A percentile compares a stretch with the other conserved stretches of the same genome.
phyloP scores from a whole-genome alignment of 2,329 filamentous ascomycete genomes.

The Cordyceps tenuipes region DNA sequence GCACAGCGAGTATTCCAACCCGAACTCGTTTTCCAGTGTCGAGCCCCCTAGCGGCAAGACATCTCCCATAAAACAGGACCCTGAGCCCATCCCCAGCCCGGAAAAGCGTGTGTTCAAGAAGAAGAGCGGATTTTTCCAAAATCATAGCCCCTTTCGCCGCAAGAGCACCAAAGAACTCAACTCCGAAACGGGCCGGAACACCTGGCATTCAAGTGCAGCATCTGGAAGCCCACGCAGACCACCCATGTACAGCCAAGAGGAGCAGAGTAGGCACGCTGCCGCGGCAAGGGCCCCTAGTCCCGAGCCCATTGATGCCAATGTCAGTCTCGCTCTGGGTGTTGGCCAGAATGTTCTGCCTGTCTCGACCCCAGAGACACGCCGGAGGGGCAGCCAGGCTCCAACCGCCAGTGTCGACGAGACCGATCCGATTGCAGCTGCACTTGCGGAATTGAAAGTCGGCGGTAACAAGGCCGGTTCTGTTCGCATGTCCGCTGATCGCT shows the following conservation, averaged over 20 bases:
- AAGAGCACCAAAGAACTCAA: conserved; percentile 74
- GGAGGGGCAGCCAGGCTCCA: conserved; percentile 20
- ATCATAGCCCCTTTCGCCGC: conserved; percentile 82
- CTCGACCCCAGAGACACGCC: conserved; percentile 61
- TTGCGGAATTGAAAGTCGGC: conserved; percentile 83
- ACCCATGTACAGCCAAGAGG: conserved; percentile 31
- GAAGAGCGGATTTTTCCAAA: conserved; percentile 85
- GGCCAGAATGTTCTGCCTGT: conserved; percentile 96
- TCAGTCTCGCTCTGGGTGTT: conserved; percentile 86
- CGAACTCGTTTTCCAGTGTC: conserved; percentile 79
- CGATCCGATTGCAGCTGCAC: conserved; percentile 85
- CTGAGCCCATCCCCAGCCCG: conserved; percentile 38
- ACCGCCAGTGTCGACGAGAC: conserved; percentile 47
- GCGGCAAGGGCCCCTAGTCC: conserved; percentile 52
- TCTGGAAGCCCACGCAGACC: conserved; percentile 28
- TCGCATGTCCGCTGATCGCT: conserved; percentile 90
- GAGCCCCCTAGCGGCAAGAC: conserved; percentile 67
- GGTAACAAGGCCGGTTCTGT: conserved; percentile 68
- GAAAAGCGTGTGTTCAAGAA: conserved; percentile 62
- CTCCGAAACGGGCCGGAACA: conserved; percentile 42
- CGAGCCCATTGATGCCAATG: conserved; percentile 82
- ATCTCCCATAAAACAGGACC: conserved; percentile 63
- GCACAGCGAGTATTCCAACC: conserved; percentile 82
- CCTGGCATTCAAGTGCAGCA: conserved; percentile 43
- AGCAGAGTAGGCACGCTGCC: conserved; percentile 19